Conservation (phyloP, 345 rosid genomes). For the Mangifera indica region DNA sequence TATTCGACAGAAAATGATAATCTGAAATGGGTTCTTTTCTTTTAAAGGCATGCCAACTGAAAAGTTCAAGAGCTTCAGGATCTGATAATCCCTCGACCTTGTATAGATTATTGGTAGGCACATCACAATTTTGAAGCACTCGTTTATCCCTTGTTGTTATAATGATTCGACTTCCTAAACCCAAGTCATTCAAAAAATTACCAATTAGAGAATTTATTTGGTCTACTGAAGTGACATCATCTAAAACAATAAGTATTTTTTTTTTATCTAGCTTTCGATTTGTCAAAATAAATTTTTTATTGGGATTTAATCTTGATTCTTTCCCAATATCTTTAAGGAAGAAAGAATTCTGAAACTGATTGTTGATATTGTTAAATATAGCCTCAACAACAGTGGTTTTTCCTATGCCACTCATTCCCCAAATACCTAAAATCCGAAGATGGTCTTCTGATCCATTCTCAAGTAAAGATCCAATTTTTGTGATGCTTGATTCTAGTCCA, state of each 20-base stretch:
- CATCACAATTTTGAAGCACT: not conserved
- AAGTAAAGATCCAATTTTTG: slow-evolving; percentile 10
- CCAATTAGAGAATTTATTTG: slow-evolving; percentile 6
- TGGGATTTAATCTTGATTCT: not conserved
- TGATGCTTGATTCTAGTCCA: no score
- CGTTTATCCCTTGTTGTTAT: not conserved
- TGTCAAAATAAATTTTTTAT: not conserved
- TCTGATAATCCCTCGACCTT: not conserved
- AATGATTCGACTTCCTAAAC: not conserved
- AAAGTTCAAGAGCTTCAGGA: slow-evolving; percentile 14
- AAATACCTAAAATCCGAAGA: slow-evolving; percentile 20
- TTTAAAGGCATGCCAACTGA: slow-evolving; percentile 17
- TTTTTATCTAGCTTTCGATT: no score
- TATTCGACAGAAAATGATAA: not conserved
- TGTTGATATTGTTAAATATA: slow-evolving; percentile 28
- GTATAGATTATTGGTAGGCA: not conserved
- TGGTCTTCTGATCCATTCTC: slow-evolving; percentile 8
- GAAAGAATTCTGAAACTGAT: slow-evolving; percentile 34
- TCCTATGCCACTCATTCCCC: no score
- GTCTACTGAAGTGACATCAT: slow-evolving; percentile 10
- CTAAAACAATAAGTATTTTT: slow-evolving; percentile 22
- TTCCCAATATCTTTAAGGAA: slow-evolving; percentile 43
- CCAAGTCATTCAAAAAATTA: not conserved
- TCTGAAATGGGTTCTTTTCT: not conserved
- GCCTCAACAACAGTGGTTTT: slow-evolving; percentile 7